These are phyloP conservation scores for Epichloe typhina DNA, from an alignment of 2,329 filamentous ascomycete species.

Conservation along the genomic window DNA sequence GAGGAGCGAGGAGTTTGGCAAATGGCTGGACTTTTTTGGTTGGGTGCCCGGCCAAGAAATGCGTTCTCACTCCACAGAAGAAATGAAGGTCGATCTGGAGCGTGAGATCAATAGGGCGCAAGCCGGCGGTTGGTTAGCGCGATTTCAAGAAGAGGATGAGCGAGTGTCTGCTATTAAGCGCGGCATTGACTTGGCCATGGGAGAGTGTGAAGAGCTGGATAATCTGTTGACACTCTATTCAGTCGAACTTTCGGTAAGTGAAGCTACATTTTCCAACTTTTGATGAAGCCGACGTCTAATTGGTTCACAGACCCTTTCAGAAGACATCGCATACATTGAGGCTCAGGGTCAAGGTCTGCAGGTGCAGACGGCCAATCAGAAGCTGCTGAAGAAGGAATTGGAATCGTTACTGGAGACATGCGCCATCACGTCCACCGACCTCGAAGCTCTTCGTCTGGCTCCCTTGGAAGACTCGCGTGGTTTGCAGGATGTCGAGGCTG, in stretches of 20 bases:
- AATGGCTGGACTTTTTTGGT: conserved; percentile 73
- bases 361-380: conserved; percentile 94
- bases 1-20: conserved; percentile 66
- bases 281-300: background rate
- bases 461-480: conserved; percentile 60
- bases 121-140: conserved; percentile 81
- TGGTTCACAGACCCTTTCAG: conserved; percentile 61
- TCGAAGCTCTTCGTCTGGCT: conserved; percentile 60
- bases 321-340: conserved; percentile 95
- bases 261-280: background rate
- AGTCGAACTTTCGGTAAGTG: conserved; percentile 75
- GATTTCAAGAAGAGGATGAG: conserved; percentile 76
- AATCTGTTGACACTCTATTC: conserved; percentile 88
- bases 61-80: conserved; percentile 61
- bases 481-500: conserved; percentile 62
- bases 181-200: conserved; percentile 79
- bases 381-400: conserved; percentile 79
- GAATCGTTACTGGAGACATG: conserved; percentile 82
- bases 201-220: conserved; percentile 92
- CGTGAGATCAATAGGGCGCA: conserved; percentile 83
- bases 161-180: conserved; percentile 75
- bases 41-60: conserved; percentile 70
- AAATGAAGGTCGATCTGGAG: conserved; percentile 70
- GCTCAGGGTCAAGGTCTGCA: conserved; percentile 93
- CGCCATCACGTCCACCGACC: conserved; percentile 63